Conservation (phyloP, 2,329 filamentous ascomycete genomes). For the Sarocladiaceae sp. region DNA sequence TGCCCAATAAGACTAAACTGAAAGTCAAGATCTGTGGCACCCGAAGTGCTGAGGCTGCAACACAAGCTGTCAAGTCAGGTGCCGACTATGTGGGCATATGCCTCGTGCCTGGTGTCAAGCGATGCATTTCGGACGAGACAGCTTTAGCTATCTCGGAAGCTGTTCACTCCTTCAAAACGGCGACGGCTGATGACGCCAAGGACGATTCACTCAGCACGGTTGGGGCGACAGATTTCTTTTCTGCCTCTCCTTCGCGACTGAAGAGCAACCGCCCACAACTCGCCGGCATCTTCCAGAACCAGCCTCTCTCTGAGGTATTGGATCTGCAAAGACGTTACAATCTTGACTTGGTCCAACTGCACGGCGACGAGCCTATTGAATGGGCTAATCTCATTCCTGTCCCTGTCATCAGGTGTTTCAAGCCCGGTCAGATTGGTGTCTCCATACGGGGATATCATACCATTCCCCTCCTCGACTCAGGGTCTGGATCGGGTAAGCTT, state of each 20-base stretch:
- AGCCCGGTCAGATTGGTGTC: conserved; percentile 66
- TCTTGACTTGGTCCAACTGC: conserved; percentile 86
- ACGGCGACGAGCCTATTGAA: conserved; percentile 86
- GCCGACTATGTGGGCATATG: conserved; percentile 94
- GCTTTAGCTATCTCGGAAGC: conserved; percentile 74
- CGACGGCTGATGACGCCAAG: conserved; percentile 22
- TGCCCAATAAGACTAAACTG: conserved; percentile 35
- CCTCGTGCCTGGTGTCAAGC: conserved; percentile 72
- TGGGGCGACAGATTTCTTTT: conserved; percentile 64
- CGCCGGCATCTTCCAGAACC: conserved; percentile 91
- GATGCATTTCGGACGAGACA: conserved; percentile 71
- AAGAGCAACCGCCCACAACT: conserved; percentile 61
- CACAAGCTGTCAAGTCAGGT: conserved; percentile 73
- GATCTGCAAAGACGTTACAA: conserved; percentile 67
- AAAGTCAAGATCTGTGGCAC: conserved; percentile 96
- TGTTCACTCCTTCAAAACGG: conserved; percentile 62
- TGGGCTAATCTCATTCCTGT: conserved; percentile 88
- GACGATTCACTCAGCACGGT: conserved; percentile 21
- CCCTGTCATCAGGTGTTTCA: conserved; percentile 82
- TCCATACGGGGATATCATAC: conserved; percentile 73
- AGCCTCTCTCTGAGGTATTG: conserved; percentile 76
- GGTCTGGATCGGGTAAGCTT: conserved; percentile 72
- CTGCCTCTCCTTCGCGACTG: conserved; percentile 39
- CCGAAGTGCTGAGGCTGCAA: conserved; percentile 71
- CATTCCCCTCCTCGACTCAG: conserved; percentile 80